Evolutionary conservation across 768 basidiomycete species (phyloP), one percentile per base, ranked within the genome.

Genomic region (Mycena floridula): DNA sequence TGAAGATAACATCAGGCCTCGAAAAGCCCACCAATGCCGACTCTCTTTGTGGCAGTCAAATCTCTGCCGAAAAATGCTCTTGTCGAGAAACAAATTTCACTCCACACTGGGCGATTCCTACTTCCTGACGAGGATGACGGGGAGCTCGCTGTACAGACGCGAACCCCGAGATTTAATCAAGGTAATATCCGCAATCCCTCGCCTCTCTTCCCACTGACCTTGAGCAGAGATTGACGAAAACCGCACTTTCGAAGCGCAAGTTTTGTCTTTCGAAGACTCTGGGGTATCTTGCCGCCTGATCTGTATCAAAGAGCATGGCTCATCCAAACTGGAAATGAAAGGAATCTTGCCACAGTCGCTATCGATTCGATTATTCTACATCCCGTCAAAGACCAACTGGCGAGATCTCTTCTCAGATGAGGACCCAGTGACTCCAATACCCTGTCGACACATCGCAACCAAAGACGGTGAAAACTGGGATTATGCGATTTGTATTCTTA

Each of bases 1-100:
- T n/a, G n/a, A n/a, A n/a, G n/a, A n/a, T n/a, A 7, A 7, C 32
- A 35, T 35, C 18, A 13, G 18, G 13, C 18, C 18, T 35, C 32
- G 7, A 35, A 30, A 30, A 30, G 18, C 49, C 46, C 51, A 51
- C 46, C 30, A 16, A 20, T 43, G 36, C 16, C 69, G 5, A 74
- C 74, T 0, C 61, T 92, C 6, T 86, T 85, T 54, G 54, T 82
- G 0, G 74, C 69, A 2, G 74, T 88, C 5, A 73, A 77, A 44
- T 69, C 74, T 27, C 66, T 92, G 7, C 89, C 89, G 0, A 88
- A 85, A 53, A 72, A 68, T 44, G 89, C 87, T 1, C 59, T 77
- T 25, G 55, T 89, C 9, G 89, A 92, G 59, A 89, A 88, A 53
- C 89, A 91, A 56, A 77, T 82, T 2, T 50, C 87, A 6, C 57